phyloP scores from a whole-genome alignment of 768 basidiomycete species.

The Suillus cothurnatus region DNA sequence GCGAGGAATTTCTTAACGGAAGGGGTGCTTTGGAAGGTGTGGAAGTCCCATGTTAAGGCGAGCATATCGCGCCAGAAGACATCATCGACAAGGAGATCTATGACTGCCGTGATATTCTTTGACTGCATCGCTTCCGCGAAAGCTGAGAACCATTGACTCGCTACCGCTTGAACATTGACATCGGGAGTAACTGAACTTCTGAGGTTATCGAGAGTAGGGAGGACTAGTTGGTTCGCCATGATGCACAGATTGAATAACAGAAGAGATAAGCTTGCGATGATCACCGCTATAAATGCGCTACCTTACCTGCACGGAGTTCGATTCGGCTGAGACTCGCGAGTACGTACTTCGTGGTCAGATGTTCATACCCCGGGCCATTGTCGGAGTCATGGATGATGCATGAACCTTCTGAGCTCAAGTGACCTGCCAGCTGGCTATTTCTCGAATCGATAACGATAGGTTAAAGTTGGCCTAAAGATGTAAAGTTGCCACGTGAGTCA shows the following conservation, averaged over 20 bases:
- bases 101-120: constrained; percentile 37
- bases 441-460: neutral
- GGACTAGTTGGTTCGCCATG: constrained; percentile 6
- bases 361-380: neutral
- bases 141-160: constrained; percentile 42
- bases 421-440: neutral
- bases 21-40: constrained; percentile 50
- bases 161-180: constrained; percentile 39
- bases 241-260: neutral
- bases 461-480: neutral
- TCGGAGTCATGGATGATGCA: neutral
- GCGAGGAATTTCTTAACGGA: constrained; percentile 46
- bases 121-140: constrained; percentile 38
- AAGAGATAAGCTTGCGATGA: neutral
- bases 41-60: constrained; percentile 65
- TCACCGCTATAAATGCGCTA: neutral
- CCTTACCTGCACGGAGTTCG: neutral
- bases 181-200: constrained; percentile 29
- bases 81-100: constrained; percentile 34
- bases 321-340: neutral
- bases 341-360: neutral
- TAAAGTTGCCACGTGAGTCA: neutral
- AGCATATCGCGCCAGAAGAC: constrained; percentile 63
- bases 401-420: neutral
- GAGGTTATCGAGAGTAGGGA: constrained; percentile 28